Base-by-base conservation (phyloP, 805 yeast genomes). In the Diddensiella caesifluorescens region DNA sequence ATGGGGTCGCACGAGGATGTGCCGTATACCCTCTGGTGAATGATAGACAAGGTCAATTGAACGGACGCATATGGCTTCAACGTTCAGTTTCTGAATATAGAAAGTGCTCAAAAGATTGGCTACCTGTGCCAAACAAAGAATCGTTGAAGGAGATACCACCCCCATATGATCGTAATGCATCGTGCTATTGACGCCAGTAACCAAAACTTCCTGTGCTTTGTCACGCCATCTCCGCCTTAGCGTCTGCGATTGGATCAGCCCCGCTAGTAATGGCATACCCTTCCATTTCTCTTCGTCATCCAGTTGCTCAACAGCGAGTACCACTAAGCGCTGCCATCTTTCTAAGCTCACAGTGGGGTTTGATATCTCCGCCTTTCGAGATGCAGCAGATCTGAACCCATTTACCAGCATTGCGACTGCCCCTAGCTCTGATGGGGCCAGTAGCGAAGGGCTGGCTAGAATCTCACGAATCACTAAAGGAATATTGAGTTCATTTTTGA, bases 401-500 rank as follows among this genome's bases (percentile, higher is more conserved):
- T 56, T 57, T 3, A 48, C 39, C 9, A 56, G 47, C 4, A 19
- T 12, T 6, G 33, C 23, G 4, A 31, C 38, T 2, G 38, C 10
- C 2, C 36, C 36, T 6, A 47, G 40, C 25, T 38, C 46, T 10
- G 30, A 34, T 2, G 49, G 6, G 7, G 9, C 45, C 10, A 53
- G 37, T 6, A 53, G 29, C 5, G 38, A 26, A 16, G 43, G 46
- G 36, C 59, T 51, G 27, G 25, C 22, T 5, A 55, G 35, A n/a
- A 55, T 25, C 25, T 48, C 55, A 6, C 32, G 33, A 10, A 49
- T 28, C 13, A 55, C 28, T 22, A 56, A 41, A 15, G 48, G 38
- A 10, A 56, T 37, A 39, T 56, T 56, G 25, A 38, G 44, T 27
- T 51, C 50, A 28, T 56, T 56, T 38, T 48, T 50, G 27, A 56